These are phyloP conservation scores for Flaveria sonorensis DNA, from an alignment of 129 eudicot genomes.

Conservation along the genomic window DNA sequence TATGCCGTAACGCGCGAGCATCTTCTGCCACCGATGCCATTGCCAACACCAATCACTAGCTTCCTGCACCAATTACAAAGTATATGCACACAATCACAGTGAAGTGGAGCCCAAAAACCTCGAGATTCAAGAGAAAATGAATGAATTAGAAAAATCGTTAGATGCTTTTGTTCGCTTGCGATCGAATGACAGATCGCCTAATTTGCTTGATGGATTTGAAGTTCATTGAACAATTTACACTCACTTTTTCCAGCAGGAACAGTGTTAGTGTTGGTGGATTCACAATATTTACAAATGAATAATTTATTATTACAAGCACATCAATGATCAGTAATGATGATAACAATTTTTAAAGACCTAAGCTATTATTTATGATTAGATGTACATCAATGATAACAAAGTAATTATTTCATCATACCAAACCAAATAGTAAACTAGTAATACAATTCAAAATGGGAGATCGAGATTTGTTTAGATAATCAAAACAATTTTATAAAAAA, in stretches of 20 bases:
- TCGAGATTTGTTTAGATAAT: too few relatives aligned
- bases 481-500: too few relatives aligned
- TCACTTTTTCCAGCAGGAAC: neutral
- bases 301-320: too few relatives aligned
- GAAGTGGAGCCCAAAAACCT: neutral
- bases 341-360: too few relatives aligned
- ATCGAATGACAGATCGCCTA: neutral
- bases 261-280: too few relatives aligned
- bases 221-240: neutral
- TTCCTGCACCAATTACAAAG: neutral
- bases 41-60: neutral
- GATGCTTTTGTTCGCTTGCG: neutral
- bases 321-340: too few relatives aligned
- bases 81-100: too few relatives aligned
- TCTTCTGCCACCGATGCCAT: constrained; percentile 43
- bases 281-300: neutral
- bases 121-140: neutral
- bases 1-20: neutral
- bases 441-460: too few relatives aligned
- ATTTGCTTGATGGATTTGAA: neutral
- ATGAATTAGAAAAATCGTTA: neutral
- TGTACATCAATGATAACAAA: neutral
- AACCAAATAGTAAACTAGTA: too few relatives aligned
- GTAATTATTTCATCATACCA: too few relatives aligned
- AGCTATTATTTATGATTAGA: neutral